Evolutionary conservation across 352 stramenopile species (phyloP), one percentile per base, ranked within the genome.

Genomic region (Phytopythium kandeliae): DNA sequence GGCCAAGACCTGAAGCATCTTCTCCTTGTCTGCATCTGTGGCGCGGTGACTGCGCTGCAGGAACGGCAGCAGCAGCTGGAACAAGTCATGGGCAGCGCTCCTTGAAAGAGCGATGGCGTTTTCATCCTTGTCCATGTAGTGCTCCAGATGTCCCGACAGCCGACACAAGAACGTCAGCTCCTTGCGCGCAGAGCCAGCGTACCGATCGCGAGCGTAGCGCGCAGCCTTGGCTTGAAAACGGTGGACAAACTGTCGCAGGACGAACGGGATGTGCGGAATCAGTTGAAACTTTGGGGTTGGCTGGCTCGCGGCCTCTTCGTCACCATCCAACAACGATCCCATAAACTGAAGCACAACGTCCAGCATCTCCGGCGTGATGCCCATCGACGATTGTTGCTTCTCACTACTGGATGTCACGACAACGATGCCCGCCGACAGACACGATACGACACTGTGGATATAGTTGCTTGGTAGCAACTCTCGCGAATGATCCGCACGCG

Each of bases 21-120:
- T 91, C 46, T 92, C 77, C 58, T 85, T 92, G 55, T 95, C 85
- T 10, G 70, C 74, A 1, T 57, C 37, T 0, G 78, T 87, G 4
- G 83, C 84, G 34, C 80, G 78, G 61, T 95, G 83, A 48, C 86
- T 95, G 48, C 83, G 82, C 60, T 81, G 69, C 38, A 94, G 57
- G 54, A 95, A 95, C 16, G 85, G 85, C 54, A 95, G 53, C 40
- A 95, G 37, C 19, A 95, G 63, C 54, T 92, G 76, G 54, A 95
- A 92, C n/a, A 95, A 63, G 43, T 92, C 76, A 42, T 88, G 66
- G 9, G 85, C 83, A 19, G 68, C 66, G 45, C 17, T 38, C 31
- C 41, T 51, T 19, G 65, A 53, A 3, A 35, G 22, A 15, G 31
- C 47, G 22, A 33, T n/a, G 24, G 31, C 47, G 15, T 17, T 34